Percentiles rank a stretch among this genome's conserved stretches.
Evolutionary conservation across 2,329 filamentous ascomycete genomes (phyloP).

Genomic region (Sclerotinia trifoliorum): DNA sequence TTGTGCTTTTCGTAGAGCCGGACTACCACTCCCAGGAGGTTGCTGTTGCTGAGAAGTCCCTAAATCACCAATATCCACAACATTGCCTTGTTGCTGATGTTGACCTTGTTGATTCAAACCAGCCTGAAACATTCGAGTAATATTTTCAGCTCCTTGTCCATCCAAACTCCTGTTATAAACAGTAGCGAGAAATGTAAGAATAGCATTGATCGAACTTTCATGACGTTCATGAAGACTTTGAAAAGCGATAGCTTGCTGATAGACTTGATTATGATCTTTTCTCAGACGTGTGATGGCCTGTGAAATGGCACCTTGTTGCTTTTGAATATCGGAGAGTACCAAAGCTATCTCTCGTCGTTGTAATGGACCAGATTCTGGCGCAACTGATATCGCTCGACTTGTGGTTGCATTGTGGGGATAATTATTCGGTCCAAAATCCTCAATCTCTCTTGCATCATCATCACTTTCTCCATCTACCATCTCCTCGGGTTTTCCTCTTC

Average conservation of each 20-base stretch:
- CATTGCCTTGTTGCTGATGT: conserved; percentile 51
- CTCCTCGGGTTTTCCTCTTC: conserved; percentile 56
- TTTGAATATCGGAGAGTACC: conserved; percentile 77
- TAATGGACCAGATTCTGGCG: conserved; percentile 45
- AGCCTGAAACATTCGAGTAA: conserved; percentile 80
- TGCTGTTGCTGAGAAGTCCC: conserved; percentile 34
- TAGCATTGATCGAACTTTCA: conserved; percentile 98
- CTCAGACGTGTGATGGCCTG: conserved; percentile 77
- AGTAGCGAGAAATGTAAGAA: conserved; percentile 92
- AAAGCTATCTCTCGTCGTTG: conserved; percentile 72
- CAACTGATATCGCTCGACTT: conserved; percentile 40
- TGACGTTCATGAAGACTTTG: conserved; percentile 93
- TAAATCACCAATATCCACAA: conserved; percentile 62
- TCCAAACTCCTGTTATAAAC: conserved; percentile 94
- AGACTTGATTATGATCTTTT: conserved; percentile 82
- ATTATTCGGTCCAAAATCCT: conserved; percentile 37
- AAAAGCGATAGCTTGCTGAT: conserved; percentile 83
- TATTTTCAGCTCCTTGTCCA: conserved; percentile 73
- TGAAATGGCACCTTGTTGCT: conserved; percentile 83
- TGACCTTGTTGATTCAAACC: conserved; percentile 63
- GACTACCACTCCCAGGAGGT: conserved; percentile 34
- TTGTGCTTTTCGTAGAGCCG: conserved; percentile 35
- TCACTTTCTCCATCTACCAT: conserved; percentile 71
- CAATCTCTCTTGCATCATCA: conserved; percentile 53
- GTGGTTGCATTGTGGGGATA: conserved; percentile 46